Percentiles rank a stretch among this genome's conserved stretches.
Conservation (phyloP, 2,329 filamentous ascomycete genomes). For the Ambrosiella beaveri region DNA sequence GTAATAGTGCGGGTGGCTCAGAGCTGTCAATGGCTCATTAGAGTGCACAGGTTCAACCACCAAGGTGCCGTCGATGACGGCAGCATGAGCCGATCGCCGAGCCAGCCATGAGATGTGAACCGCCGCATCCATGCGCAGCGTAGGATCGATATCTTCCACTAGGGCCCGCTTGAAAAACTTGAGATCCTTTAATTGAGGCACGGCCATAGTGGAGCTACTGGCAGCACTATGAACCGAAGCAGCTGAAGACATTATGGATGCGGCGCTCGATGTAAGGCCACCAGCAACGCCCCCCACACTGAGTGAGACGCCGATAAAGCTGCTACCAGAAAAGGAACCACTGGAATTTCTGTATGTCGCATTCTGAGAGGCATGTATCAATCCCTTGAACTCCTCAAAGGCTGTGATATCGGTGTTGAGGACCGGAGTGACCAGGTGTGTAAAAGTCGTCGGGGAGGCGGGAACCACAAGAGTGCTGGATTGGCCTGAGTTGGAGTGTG, state of each 20-base stretch:
- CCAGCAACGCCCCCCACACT: conserved; percentile 11
- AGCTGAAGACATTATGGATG: conserved; percentile 29
- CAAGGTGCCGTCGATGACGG: conserved; percentile 69
- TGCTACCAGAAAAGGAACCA: conserved; percentile 10
- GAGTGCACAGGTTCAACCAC: conserved; percentile 76
- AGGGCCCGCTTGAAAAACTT: conserved; percentile 87
- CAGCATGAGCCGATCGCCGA: conserved; percentile 63
- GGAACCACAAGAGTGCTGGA: conserved; percentile 22
- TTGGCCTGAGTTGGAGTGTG: conserved; percentile 16
- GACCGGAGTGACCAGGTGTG: conserved; percentile 67
- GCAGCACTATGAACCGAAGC: conserved; percentile 30
- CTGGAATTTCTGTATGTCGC: conserved; percentile 32
- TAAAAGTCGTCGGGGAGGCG: conserved; percentile 52
- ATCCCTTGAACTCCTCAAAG: conserved; percentile 69
- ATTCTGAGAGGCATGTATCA: conserved; percentile 52
- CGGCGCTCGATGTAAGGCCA: conserved; percentile 14
- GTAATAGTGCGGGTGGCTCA: conserved; percentile 37
- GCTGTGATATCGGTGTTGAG: conserved; percentile 65
- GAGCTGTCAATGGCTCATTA: conserved; percentile 30
- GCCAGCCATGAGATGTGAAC: conserved; percentile 89
- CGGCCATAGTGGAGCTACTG: conserved; percentile 21
- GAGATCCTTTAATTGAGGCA: conserved; percentile 56
- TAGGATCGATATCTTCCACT: conserved; percentile 85
- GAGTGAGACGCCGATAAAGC: conserved; percentile 42
- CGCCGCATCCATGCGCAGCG: conserved; percentile 71